Evolutionary conservation across 2,329 filamentous ascomycete genomes (phyloP).

Genomic region (Pseudogymnoascus sp.): DNA sequence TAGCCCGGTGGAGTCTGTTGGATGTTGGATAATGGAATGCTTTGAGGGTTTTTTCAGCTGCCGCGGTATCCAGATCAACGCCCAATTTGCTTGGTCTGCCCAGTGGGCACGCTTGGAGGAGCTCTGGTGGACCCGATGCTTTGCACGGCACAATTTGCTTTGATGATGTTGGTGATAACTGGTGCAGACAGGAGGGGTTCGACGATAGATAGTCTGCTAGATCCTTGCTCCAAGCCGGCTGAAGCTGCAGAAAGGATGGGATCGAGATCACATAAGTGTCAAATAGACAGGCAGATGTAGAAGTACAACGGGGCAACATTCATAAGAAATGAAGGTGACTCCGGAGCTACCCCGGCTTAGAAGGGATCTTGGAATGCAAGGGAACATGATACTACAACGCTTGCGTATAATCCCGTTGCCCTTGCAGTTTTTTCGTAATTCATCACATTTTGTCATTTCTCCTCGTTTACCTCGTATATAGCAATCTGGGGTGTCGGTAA

Average conservation of each 20-base stretch:
- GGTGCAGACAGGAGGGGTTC: not conserved
- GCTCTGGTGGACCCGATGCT: not conserved
- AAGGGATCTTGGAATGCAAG: not conserved
- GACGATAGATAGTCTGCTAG: not conserved
- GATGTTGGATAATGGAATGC: slow-evolving; percentile 3
- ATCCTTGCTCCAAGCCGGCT: slow-evolving; percentile 3
- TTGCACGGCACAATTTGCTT: not conserved
- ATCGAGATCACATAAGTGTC: not conserved
- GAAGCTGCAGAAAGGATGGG: not conserved
- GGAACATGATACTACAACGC: not conserved
- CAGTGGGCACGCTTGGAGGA: not conserved
- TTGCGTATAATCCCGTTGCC: not conserved
- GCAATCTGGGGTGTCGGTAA: not conserved
- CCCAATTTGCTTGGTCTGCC: not conserved
- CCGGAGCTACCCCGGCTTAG: not conserved
- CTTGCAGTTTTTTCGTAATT: not conserved
- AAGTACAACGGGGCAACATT: slow-evolving; percentile 1
- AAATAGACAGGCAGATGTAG: not conserved
- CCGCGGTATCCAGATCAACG: not conserved
- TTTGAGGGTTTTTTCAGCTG: not conserved
- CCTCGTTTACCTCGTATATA: not conserved
- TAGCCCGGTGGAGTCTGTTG: slow-evolving; percentile 3
- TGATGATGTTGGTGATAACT: slow-evolving; percentile 3
- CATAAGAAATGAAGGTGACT: not conserved
- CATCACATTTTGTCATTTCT: not conserved